A percentile compares a stretch with the other conserved stretches of the same genome.
phyloP scores from a whole-genome alignment of 2,329 filamentous ascomycete species.

The Colletotrichum scovillei region DNA sequence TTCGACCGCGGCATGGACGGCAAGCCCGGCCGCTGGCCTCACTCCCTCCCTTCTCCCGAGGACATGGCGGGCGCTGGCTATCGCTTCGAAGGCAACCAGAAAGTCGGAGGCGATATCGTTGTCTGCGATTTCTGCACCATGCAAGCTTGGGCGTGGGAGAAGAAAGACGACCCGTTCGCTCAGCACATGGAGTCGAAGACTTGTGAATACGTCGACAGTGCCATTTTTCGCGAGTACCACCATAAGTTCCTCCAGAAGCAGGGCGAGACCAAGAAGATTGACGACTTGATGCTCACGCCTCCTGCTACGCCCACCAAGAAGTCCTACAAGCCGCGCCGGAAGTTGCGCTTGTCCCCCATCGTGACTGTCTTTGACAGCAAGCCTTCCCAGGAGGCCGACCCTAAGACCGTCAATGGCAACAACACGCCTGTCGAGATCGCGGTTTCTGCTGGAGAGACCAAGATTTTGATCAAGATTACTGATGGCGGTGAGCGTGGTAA shows the following conservation, averaged over 20 bases:
- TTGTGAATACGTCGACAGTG: neutral
- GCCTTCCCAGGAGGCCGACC: neutral
- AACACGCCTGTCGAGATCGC: neutral
- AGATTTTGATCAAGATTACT: neutral
- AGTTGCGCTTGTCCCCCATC: neutral
- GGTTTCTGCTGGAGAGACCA: neutral
- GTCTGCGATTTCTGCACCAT: slow-evolving; percentile 9
- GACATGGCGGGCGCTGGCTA: slow-evolving; percentile 26
- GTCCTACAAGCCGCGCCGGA: neutral
- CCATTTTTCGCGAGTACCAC: neutral
- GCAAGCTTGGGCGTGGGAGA: slow-evolving; percentile 21
- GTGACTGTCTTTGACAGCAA: neutral
- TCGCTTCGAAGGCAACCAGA: neutral
- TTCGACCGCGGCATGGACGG: neutral
- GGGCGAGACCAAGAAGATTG: neutral
- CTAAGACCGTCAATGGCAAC: fast-evolving
- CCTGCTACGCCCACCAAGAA: slow-evolving; percentile 2
- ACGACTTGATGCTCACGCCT: neutral
- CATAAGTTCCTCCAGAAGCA: neutral
- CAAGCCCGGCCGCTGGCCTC: slow-evolving; percentile 12
- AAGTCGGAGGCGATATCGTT: neutral
- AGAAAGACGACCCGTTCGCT: slow-evolving; percentile 7
- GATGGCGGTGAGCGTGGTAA: neutral
- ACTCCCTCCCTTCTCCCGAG: neutral
- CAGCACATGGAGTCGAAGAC: neutral